Evolutionary conservation across 225 moss, liverwort and hornwort species (phyloP).

Genomic region (Physcomitrellopsis africana): DNA sequence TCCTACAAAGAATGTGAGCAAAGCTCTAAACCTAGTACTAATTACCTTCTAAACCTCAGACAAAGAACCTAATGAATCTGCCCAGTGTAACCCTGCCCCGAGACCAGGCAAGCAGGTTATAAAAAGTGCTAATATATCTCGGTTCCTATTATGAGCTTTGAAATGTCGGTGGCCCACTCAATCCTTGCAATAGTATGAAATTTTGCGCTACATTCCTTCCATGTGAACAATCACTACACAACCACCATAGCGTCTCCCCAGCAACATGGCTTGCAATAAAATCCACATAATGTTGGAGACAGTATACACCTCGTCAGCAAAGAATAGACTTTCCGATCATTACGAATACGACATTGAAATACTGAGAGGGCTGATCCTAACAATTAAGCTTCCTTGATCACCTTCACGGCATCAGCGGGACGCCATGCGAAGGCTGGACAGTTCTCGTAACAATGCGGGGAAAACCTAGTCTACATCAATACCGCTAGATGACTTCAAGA

Average conservation of each 20-base stretch:
- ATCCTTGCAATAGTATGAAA: background rate
- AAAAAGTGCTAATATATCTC: background rate
- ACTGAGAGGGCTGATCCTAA: conserved; percentile 15
- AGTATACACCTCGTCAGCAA: conserved; percentile 13
- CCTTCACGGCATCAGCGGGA: background rate
- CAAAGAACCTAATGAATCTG: conserved; percentile 5
- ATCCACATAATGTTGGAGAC: conserved; percentile 7
- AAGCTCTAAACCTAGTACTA: conserved; percentile 20
- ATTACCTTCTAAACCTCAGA: conserved; percentile 10
- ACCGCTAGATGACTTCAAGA: conserved; percentile 20
- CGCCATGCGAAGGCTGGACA: conserved; percentile 4
- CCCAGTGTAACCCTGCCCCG: conserved; percentile 13
- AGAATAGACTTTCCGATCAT: conserved; percentile 18
- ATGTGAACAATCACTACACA: conserved; percentile 22
- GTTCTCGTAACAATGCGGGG: conserved; percentile 36
- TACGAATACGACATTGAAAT: conserved; percentile 19
- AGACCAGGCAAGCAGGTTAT: background rate
- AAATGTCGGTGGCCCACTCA: conserved; percentile 12
- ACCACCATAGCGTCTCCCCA: conserved; percentile 22
- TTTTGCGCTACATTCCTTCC: conserved; percentile 12
- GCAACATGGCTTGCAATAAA: conserved; percentile 20
- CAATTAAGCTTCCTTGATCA: conserved; percentile 12
- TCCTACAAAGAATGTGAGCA: conserved; percentile 10
- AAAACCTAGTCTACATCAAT: conserved; percentile 38
- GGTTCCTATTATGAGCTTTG: background rate